Conservation (phyloP, 805 yeast genomes). For the Metschnikowia baotianmanensis region DNA sequence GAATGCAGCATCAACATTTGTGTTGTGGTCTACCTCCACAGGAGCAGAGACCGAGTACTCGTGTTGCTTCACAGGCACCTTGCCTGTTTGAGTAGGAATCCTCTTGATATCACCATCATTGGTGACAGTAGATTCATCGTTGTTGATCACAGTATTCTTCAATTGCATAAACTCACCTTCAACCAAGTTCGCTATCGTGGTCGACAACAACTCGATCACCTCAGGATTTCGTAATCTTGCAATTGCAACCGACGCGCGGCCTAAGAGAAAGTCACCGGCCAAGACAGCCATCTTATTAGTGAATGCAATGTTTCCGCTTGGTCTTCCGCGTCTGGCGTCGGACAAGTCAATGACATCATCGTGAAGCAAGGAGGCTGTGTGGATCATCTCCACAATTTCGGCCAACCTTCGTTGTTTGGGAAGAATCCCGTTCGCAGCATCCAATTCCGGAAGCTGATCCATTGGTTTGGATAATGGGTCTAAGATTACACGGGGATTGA, state of each 20-base stretch:
- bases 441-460: conserved; percentile 60
- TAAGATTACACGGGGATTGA: conserved; percentile 76
- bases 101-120: conserved; percentile 47
- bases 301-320: conserved; percentile 89
- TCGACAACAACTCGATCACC: conserved; percentile 91
- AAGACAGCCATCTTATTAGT: conserved; percentile 96
- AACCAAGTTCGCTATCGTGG: conserved; percentile 93
- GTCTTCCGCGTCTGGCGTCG: conserved; percentile 85
- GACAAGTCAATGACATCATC: conserved; percentile 95
- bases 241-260: conserved; percentile 94
- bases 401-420: conserved; percentile 96
- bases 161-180: conserved; percentile 99
- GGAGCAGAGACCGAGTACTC: conserved; percentile 51
- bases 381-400: conserved; percentile 97
- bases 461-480: conserved; percentile 85
- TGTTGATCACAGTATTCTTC: conserved; percentile 76
- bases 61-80: conserved; percentile 56
- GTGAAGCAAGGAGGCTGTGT: conserved; percentile 91
- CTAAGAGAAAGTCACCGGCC: conserved; percentile 94
- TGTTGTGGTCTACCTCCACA: conserved; percentile 51
- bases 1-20: conserved; percentile 82
- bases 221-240: conserved; percentile 95
- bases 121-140: conserved; percentile 44
- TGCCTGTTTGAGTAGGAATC: conserved; percentile 60
- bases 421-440: conserved; percentile 68